Percentiles rank a stretch among this genome's conserved stretches.
These are phyloP conservation scores for Spencermartinsiella europaea DNA, from an alignment of 805 yeast genomes.

Conservation along the genomic window DNA sequence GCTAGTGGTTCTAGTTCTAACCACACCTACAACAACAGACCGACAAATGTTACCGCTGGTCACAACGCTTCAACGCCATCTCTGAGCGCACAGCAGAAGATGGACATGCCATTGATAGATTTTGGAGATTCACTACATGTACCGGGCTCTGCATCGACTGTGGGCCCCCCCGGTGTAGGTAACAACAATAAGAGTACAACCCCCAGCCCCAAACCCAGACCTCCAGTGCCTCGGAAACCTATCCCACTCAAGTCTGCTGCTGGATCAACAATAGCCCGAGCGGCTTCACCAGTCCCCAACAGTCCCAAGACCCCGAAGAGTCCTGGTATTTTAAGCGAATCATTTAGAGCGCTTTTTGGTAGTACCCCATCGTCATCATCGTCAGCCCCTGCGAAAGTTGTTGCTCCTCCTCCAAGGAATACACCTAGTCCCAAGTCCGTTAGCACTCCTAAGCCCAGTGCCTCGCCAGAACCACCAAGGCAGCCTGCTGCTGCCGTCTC, in stretches of 20 bases:
- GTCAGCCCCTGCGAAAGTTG: too few relatives aligned
- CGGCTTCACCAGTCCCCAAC: too few relatives aligned
- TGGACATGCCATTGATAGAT: background rate
- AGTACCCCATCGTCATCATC: background rate
- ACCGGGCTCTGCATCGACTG: background rate
- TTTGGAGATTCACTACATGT: background rate
- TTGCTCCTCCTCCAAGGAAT: background rate
- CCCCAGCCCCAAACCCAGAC: background rate
- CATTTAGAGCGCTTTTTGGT: background rate
- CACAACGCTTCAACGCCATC: background rate
- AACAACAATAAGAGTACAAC: too few relatives aligned
- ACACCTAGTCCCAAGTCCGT: background rate
- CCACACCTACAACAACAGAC: too few relatives aligned
- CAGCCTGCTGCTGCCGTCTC: too few relatives aligned
- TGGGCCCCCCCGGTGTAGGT: too few relatives aligned
- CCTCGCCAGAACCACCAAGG: too few relatives aligned
- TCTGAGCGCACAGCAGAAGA: background rate
- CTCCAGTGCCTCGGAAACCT: background rate
- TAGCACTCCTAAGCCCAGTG: too few relatives aligned
- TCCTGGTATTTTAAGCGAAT: background rate
- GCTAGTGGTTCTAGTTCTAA: too few relatives aligned
- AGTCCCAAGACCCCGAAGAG: too few relatives aligned
- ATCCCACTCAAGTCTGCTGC: background rate
- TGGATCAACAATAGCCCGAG: too few relatives aligned
- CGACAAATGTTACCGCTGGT: background rate